Conservation (phyloP, 2,329 filamentous ascomycete genomes). For the Venturia asperata region DNA sequence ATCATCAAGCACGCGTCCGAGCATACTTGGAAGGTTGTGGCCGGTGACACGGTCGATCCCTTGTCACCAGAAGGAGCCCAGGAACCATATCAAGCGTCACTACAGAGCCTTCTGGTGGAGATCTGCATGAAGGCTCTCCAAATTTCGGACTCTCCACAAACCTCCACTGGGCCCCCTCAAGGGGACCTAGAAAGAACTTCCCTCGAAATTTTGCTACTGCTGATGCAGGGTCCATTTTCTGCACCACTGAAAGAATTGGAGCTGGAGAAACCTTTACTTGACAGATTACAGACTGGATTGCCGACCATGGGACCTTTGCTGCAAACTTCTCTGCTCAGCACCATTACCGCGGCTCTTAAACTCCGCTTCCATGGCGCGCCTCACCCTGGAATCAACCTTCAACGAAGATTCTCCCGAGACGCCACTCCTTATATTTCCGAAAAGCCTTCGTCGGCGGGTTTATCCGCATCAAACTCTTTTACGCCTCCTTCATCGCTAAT, state of each 20-base stretch:
- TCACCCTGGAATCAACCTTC: background rate
- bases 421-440: background rate
- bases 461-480: background rate
- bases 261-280: conserved; percentile 64
- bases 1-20: conserved; percentile 63
- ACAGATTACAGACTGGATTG: conserved; percentile 57
- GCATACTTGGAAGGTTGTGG: conserved; percentile 62
- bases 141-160: conserved; percentile 34
- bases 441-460: background rate
- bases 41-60: conserved; percentile 51
- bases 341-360: conserved; percentile 61
- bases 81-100: conserved; percentile 42
- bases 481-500: conserved; percentile 63
- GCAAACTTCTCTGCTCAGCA: conserved; percentile 70
- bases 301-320: conserved; percentile 59
- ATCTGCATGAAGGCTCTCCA: conserved; percentile 57
- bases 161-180: conserved; percentile 39
- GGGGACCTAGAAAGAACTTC: conserved; percentile 64
- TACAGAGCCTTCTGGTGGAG: conserved; percentile 62
- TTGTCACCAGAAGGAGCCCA: conserved; percentile 40
- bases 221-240: conserved; percentile 58
- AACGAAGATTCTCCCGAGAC: conserved; percentile 16
- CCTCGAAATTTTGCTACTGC: conserved; percentile 56
- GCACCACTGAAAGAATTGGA: conserved; percentile 54
- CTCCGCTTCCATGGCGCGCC: conserved; percentile 4